A percentile compares a stretch with the other conserved stretches of the same genome.
These are phyloP conservation scores for Eustoma russellianum DNA, from an alignment of 257 asterid species.

Conservation along the genomic window DNA sequence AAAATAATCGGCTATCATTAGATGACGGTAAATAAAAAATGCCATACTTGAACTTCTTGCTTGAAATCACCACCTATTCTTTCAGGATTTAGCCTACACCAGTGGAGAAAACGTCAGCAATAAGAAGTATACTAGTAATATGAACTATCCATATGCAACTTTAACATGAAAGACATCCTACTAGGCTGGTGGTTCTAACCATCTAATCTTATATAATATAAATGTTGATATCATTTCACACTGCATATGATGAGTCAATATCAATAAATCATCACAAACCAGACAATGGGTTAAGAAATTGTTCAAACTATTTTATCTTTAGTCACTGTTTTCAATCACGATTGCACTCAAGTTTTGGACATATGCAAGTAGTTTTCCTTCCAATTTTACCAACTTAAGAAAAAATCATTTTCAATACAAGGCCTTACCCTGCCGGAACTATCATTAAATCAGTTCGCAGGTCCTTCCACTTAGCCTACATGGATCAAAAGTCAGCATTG, in stretches of 20 bases:
- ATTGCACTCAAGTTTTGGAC: background rate
- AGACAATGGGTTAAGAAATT: too few species aligned
- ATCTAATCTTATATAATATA: too few species aligned
- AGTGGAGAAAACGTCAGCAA: conserved; percentile 20
- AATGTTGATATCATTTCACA: too few species aligned
- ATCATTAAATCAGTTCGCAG: conserved; percentile 83
- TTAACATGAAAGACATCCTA: too few species aligned
- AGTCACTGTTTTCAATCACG: too few species aligned
- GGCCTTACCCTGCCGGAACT: conserved; percentile 83
- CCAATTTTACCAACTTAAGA: background rate
- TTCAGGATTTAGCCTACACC: conserved; percentile 85
- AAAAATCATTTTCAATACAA: too few species aligned
- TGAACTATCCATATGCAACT: background rate
- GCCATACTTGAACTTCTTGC: conserved; percentile 76
- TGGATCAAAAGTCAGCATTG: conserved; percentile 19
- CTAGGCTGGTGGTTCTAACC: too few species aligned
- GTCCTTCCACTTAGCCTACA: conserved; percentile 93
- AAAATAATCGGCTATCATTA: background rate
- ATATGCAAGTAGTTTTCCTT: background rate
- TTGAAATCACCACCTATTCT: conserved; percentile 92
- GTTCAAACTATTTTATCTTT: too few species aligned
- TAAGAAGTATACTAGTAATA: background rate
- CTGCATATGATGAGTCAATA: too few species aligned
- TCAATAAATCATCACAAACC: too few species aligned
- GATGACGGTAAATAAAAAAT: conserved; percentile 1